Conservation (phyloP, 176 grass and related monocot genomes). For the Pontederia crassipes region DNA sequence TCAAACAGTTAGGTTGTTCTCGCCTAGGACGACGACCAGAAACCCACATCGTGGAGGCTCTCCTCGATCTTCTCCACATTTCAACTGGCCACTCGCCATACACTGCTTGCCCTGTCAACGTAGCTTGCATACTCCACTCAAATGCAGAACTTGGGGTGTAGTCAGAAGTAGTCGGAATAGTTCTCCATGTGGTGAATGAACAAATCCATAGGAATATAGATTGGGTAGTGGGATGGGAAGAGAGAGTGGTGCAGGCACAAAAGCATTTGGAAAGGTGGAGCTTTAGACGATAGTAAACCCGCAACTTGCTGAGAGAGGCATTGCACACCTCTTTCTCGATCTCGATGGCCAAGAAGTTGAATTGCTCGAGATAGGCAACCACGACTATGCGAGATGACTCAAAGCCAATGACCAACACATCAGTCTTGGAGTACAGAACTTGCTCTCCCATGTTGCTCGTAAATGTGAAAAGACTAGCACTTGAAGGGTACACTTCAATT, state of each 20-base stretch:
- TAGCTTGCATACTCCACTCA: background rate
- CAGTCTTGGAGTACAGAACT: background rate
- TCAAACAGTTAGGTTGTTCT: constrained; percentile 12
- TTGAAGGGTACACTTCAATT: too few relatives aligned
- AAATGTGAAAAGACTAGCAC: too few relatives aligned
- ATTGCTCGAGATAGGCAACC: background rate
- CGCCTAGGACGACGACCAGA: constrained; percentile 35
- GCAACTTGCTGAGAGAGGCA: constrained; percentile 22
- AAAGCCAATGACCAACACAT: constrained; percentile 15
- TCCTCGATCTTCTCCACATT: background rate
- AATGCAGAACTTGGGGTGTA: background rate
- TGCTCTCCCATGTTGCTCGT: too few relatives aligned
- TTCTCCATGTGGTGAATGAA: constrained; percentile 21
- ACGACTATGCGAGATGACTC: constrained; percentile 18
- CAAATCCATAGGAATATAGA: constrained; percentile 10
- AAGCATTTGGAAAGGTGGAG: constrained; percentile 35
- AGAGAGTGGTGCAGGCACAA: constrained; percentile 30
- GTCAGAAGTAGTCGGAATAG: constrained; percentile 1
- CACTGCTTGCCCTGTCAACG: background rate
- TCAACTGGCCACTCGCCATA: background rate
- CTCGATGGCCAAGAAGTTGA: background rate
- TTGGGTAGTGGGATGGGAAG: background rate
- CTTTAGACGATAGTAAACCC: constrained; percentile 25
- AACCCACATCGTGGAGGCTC: background rate
- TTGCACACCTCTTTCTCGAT: constrained; percentile 19